phyloP scores from a whole-genome alignment of 345 rosid species.

The Syzygium oleosum region DNA sequence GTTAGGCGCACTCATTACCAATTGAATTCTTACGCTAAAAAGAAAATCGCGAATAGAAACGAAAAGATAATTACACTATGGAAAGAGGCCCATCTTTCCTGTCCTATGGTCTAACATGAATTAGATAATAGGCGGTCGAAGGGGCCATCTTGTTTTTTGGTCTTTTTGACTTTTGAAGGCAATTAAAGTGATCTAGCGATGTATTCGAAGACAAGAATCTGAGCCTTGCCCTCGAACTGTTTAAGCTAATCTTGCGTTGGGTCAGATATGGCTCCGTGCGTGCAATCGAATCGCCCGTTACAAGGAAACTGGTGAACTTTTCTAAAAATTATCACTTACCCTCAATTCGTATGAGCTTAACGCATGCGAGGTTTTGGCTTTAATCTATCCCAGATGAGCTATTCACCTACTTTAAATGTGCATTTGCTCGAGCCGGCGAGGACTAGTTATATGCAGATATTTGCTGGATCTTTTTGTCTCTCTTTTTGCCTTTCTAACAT shows the following conservation, averaged over 20 bases:
- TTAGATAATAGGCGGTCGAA: not conserved
- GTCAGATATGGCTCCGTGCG: not conserved
- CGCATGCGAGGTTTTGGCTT: not conserved
- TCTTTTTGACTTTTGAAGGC: not conserved
- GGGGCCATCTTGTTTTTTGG: not conserved
- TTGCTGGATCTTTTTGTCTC: not conserved
- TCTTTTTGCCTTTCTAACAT: not conserved
- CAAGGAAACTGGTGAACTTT: not conserved
- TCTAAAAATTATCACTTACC: not conserved
- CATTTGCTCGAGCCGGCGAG: not conserved
- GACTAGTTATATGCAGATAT: not conserved
- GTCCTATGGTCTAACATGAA: not conserved
- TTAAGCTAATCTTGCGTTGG: not conserved
- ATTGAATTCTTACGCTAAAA: not conserved
- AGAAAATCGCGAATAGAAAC: not conserved
- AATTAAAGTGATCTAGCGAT: not conserved
- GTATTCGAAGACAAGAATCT: not conserved
- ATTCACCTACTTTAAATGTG: not conserved
- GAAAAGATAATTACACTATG: not conserved
- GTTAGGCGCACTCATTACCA: not conserved
- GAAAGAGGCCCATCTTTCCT: not conserved
- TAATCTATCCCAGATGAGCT: not conserved
- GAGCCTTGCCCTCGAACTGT: not conserved
- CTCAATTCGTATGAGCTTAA: not conserved
- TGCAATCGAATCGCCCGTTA: not conserved